Base-by-base conservation (phyloP, 495 filamentous ascomycete species). In the Copromyces sp. region DNA sequence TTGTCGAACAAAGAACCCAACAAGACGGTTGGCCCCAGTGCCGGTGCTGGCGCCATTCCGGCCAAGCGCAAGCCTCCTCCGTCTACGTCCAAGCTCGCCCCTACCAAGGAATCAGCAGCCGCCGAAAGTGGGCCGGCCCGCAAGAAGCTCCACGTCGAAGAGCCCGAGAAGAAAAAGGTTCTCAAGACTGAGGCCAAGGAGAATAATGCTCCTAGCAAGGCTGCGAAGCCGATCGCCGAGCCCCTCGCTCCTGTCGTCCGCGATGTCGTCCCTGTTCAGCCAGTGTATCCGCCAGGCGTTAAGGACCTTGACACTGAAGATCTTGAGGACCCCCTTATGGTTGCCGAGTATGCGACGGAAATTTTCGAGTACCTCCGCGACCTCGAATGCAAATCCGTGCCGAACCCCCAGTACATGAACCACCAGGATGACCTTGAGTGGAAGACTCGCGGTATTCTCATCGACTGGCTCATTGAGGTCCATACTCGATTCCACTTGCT, bases 401-500 rank as follows among this genome's bases (percentile, higher is more conserved):
- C 96, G 53, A 98, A 98, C 82, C 90, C 94, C 9, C 82, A 94
- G 69, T 99, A 99, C 83, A 99, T 99, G 86, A 88, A 92, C 6
- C 91, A 94, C 79, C 95, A 99, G 79, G 90, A 91, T 35, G 93
- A 98, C 74, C 86, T 99, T 3, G 94, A 97, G 81, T 99, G 95
- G 95, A 95, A 97, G 85, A 97, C 97, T 86, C 93, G 95, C 76
- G 95, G 94, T 59, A 97, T 99, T 74, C 89, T 99, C 70, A 90
- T 98, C 72, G 96, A 99, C 85, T 99, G 95, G 95, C 87, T 99
- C 71, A 94, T 99, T 74, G 95, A 99, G 81, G 95, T 99, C 59
- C 95, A 99, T 85, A 96, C 93, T 29, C 91, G 95, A 69, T 99
- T 99, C 86, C 93, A 94, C 73, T 90, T 99, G 32, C 89, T 99